Conservation (phyloP, 192 early-diverging fungal genomes). For the Gigaspora rosea region DNA sequence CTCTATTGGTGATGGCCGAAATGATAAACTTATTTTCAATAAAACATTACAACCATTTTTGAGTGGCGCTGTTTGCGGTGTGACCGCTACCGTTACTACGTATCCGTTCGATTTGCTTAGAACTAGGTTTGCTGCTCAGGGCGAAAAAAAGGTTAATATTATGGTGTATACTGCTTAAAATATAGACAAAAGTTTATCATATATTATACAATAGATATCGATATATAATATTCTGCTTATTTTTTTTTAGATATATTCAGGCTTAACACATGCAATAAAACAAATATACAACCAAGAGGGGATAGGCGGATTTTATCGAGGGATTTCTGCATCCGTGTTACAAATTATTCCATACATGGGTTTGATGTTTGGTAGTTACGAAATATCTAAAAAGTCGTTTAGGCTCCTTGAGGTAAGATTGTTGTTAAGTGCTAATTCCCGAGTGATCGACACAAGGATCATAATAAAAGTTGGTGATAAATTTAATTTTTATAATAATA, state of each 20-base stretch:
- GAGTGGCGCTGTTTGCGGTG: conserved; percentile 78
- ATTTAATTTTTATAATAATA: too few relatives aligned
- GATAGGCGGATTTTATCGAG: conserved; percentile 81
- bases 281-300: conserved; percentile 78
- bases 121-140: conserved; percentile 91
- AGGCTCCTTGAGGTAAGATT: conserved; percentile 32
- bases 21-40: neutral
- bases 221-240: neutral
- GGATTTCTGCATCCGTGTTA: conserved; percentile 74
- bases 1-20: neutral
- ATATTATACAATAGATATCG: neutral
- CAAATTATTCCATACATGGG: conserved; percentile 98
- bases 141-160: conserved; percentile 47
- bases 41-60: conserved; percentile 59
- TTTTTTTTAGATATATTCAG: conserved; percentile 58
- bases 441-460: too few relatives aligned
- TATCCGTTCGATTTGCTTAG: conserved; percentile 97
- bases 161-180: neutral
- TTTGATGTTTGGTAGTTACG: conserved; percentile 72
- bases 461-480: too few relatives aligned
- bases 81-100: conserved; percentile 74
- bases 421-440: too few relatives aligned
- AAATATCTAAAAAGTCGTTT: conserved; percentile 9
- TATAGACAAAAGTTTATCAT: neutral
- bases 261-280: conserved; percentile 62